These are phyloP conservation scores for Handroanthus guayacan DNA, from an alignment of 257 asterid genomes.

Conservation along the genomic window DNA sequence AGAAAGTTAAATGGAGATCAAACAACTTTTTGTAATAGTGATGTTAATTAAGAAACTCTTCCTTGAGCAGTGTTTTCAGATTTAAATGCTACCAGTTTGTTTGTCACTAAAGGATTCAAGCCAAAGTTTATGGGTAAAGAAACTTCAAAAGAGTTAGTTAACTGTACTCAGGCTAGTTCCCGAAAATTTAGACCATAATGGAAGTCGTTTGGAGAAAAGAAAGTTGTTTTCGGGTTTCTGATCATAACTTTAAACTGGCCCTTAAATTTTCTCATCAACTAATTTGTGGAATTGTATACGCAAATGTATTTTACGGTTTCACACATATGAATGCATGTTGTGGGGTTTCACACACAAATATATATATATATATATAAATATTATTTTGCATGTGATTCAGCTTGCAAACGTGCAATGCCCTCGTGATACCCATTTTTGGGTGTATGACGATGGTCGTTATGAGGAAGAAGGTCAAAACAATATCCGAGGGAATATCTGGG, in stretches of 20 bases:
- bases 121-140: too few species aligned
- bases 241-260: not conserved
- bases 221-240: too few species aligned
- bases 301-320: constrained; percentile 1
- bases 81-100: too few species aligned
- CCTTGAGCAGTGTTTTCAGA: too few species aligned
- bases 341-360: not conserved
- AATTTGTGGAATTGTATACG: not conserved
- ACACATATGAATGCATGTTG: constrained; percentile 10
- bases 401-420: constrained; percentile 96
- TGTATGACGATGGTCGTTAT: constrained; percentile 95
- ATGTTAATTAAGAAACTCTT: too few species aligned
- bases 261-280: not conserved
- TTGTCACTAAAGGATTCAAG: too few species aligned
- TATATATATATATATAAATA: constrained; percentile 23
- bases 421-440: constrained; percentile 99
- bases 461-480: constrained; percentile 99
- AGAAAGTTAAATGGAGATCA: too few species aligned
- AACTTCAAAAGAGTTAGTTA: too few species aligned
- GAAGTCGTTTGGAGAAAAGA: too few species aligned
- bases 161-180: too few species aligned
- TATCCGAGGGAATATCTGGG: constrained; percentile 97
- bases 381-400: constrained; percentile 49
- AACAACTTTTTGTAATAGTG: too few species aligned
- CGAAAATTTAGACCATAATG: too few species aligned